Percentiles rank a stretch among this genome's conserved stretches.
These are phyloP conservation scores for Collybia sordida DNA, from an alignment of 768 basidiomycete genomes.

Conservation along the genomic window DNA sequence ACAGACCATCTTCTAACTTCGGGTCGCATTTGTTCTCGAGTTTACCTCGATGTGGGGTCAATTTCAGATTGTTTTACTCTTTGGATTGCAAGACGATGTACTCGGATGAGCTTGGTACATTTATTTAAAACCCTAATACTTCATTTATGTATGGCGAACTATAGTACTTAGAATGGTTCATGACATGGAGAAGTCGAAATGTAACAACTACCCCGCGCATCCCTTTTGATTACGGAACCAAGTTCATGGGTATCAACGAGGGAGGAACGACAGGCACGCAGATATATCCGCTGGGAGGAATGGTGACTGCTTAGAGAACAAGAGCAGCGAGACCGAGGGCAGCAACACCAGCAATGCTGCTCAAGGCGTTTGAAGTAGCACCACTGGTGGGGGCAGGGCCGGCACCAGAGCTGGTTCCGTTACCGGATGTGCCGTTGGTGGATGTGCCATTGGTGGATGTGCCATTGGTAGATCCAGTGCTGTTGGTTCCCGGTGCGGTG, in stretches of 20 bases:
- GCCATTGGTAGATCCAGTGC: background rate
- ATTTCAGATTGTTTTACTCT: no score
- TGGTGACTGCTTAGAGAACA: constrained; percentile 32
- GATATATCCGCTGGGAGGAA: background rate
- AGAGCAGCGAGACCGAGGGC: constrained; percentile 45
- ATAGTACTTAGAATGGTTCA: no score
- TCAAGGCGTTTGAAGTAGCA: constrained; percentile 26
- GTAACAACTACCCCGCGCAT: background rate
- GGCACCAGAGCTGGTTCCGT: constrained; percentile 11
- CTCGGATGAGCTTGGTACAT: no score
- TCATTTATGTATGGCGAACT: no score
- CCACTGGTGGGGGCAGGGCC: constrained; percentile 13
- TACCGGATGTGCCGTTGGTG: constrained; percentile 8
- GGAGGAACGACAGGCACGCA: background rate
- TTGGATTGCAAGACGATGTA: no score
- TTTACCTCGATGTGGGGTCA: no score
- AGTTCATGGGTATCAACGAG: background rate
- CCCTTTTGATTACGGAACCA: background rate
- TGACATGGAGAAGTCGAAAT: no score
- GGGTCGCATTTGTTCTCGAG: no score
- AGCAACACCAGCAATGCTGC: constrained; percentile 37
- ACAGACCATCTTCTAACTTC: no score
- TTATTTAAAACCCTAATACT: no score
- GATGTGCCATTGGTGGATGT: constrained; percentile 1
- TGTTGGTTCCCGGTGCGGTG: background rate